Percentiles rank a stretch among this genome's conserved stretches.
Evolutionary conservation across 306 rosid genomes (phyloP).

Genomic region (Elaeagnus macrophylla): DNA sequence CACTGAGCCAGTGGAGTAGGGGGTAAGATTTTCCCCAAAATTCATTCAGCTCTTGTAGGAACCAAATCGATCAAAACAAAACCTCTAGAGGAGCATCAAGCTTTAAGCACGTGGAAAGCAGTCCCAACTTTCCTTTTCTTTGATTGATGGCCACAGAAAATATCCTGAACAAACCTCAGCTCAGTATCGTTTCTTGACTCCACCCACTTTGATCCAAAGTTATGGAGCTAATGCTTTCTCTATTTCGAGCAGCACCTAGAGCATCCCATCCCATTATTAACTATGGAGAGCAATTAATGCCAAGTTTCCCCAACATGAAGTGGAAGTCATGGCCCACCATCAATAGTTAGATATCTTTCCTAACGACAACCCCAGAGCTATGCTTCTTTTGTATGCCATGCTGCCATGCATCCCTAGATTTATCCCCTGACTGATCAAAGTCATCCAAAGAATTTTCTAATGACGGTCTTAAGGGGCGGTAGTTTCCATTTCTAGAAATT

Average conservation of each 20-base stretch:
- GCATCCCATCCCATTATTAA: conserved; percentile 19
- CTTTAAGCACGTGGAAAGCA: conserved; percentile 4
- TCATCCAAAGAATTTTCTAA: conserved; percentile 63
- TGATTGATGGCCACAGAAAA: conserved; percentile 6
- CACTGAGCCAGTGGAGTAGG: conserved; percentile 20
- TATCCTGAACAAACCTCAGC: not conserved
- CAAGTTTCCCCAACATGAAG: conserved; percentile 14
- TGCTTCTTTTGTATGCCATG: conserved; percentile 72
- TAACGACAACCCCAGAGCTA: conserved; percentile 50
- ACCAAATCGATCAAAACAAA: conserved; percentile 21
- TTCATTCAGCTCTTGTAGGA: conserved; percentile 27
- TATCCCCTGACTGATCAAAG: conserved; percentile 49
- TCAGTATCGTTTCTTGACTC: not conserved
- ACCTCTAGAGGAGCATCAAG: conserved; percentile 6
- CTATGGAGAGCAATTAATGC: conserved; percentile 10
- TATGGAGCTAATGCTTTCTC: conserved; percentile 4
- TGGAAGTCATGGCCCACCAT: not conserved
- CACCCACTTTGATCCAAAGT: conserved; percentile 3
- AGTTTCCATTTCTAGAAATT: conserved; percentile 58
- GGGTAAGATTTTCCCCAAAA: conserved; percentile 21
- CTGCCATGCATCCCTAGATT: conserved; percentile 67
- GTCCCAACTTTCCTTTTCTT: conserved; percentile 19
- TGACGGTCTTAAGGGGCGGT: conserved; percentile 39
- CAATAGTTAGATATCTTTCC: conserved; percentile 49
- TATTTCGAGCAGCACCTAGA: conserved; percentile 12